Percentiles rank a stretch among this genome's conserved stretches.
phyloP scores from a whole-genome alignment of 495 filamentous ascomycete genomes.

The Jackrogersella minutella region DNA sequence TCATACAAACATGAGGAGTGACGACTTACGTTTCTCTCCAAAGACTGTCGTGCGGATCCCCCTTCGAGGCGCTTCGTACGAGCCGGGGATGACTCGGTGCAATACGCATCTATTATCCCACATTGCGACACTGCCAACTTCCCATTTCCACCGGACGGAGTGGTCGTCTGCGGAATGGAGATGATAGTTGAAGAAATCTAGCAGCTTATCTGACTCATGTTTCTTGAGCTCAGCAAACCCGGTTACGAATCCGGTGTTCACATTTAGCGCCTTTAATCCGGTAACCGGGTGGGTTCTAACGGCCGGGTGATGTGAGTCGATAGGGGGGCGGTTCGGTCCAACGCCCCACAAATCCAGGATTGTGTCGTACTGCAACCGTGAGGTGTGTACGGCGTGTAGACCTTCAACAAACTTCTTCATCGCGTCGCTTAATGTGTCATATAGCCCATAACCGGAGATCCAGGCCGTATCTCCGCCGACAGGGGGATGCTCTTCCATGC shows the following conservation, averaged over 20 bases:
- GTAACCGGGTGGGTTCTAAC: constrained; percentile 65
- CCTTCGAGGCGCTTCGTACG: constrained; percentile 55
- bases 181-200: constrained; percentile 61
- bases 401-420: constrained; percentile 58
- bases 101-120: constrained; percentile 62
- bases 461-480: constrained; percentile 65
- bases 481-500: constrained; percentile 63
- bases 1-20: background rate
- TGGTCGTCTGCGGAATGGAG: constrained; percentile 64
- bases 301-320: constrained; percentile 63
- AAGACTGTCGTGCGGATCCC: constrained; percentile 63
- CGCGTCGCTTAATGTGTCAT: constrained; percentile 57
- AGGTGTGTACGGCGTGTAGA: constrained; percentile 61
- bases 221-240: constrained; percentile 65
- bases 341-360: constrained; percentile 58
- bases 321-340: constrained; percentile 57
- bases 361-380: constrained; percentile 56
- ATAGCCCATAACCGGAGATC: constrained; percentile 61
- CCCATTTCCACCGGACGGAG: constrained; percentile 63
- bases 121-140: constrained; percentile 62
- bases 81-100: constrained; percentile 62
- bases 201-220: constrained; percentile 59
- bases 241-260: constrained; percentile 60
- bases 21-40: constrained; percentile 61
- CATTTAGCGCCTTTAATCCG: constrained; percentile 58